Base-by-base conservation (phyloP, 2,329 filamentous ascomycete genomes). In the Aureobasidium sp. region DNA sequence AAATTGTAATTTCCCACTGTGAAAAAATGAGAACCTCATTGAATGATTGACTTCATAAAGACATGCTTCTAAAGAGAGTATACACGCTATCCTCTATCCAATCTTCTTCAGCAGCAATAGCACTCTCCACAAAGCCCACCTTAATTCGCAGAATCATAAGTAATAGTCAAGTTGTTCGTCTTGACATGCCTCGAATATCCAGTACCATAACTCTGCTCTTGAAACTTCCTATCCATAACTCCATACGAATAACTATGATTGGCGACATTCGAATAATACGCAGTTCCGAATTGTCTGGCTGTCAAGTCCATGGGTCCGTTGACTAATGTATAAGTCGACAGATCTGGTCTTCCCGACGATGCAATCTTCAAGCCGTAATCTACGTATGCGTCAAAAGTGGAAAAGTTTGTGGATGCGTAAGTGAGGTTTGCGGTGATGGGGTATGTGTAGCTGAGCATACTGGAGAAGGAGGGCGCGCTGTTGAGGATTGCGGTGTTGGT, bases 401-500 rank as follows among this genome's bases (percentile, higher is more conserved):
- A 29, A 10, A 45, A 59, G 25, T 45, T 36, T 2, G 57, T 9
- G 5, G 41, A 49, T 3, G 34, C 30, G 10, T 59, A 59, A 5
- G 34, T 50, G 9, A 27, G 2, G 3, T 49, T 50, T 11, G 41
- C 57, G 3, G 34, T 36, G 5, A 59, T 59, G 2, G 57, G 57
- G 6, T 59, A 59, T 2, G 45, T 25, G 57, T 21, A 59, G 45
- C 57, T 59, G 10, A 41, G 36, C 1, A 34, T 49, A n/a, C 32
- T 49, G 16, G 57, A 59, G 10, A 59, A 59, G 25, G 27, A 36
- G 11, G 30, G 37, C 5, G 21, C 21, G 21, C 21, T 21, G 21
- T 21, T 21, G 21, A 50, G 13, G 3, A 50, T 13, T n/a, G 57
- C 44, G 8, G 68, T 66, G 41, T 82, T 79, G 1, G 71, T 70